Conservation (phyloP, 2,329 filamentous ascomycete species). For the Monilinia laxa region DNA sequence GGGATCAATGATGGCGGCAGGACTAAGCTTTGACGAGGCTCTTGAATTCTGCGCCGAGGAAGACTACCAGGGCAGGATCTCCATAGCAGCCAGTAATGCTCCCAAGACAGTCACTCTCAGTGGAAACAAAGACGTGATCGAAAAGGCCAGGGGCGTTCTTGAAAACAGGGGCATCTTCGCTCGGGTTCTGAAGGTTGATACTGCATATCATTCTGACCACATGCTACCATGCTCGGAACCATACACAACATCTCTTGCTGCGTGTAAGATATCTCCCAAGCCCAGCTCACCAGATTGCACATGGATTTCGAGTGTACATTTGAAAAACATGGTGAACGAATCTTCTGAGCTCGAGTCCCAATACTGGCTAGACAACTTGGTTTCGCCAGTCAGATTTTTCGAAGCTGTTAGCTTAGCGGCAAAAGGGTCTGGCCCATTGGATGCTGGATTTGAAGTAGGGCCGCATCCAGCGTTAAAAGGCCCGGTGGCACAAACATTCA, state of each 20-base stretch:
- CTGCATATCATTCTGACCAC: conserved; percentile 34
- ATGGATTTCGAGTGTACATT: conserved; percentile 45
- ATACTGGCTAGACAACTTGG: conserved; percentile 50
- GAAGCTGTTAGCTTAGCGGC: conserved; percentile 5
- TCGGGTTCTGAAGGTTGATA: conserved; percentile 30
- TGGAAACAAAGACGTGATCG: conserved; percentile 32
- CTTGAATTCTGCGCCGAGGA: conserved; percentile 22
- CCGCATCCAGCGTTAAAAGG: conserved; percentile 26
- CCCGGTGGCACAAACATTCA: conserved; percentile 13
- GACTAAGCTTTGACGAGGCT: conserved; percentile 34
- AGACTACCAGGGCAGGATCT: conserved; percentile 23
- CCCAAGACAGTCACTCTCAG: conserved; percentile 34
- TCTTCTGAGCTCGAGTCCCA: conserved; percentile 31
- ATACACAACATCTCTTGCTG: conserved; percentile 23
- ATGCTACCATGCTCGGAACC: conserved; percentile 30
- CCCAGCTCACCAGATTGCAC: conserved; percentile 5
- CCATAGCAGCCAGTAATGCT: conserved; percentile 39
- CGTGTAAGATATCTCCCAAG: conserved; percentile 35
- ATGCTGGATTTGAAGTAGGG: conserved; percentile 25
- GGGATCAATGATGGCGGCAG: conserved; percentile 53
- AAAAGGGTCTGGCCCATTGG: background rate
- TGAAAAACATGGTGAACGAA: conserved; percentile 28
- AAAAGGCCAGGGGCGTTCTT: conserved; percentile 21
- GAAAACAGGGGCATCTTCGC: conserved; percentile 28
- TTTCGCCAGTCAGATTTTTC: conserved; percentile 46